phyloP scores from a whole-genome alignment of 148 eudicot species.

The Fallopia convolvulus region DNA sequence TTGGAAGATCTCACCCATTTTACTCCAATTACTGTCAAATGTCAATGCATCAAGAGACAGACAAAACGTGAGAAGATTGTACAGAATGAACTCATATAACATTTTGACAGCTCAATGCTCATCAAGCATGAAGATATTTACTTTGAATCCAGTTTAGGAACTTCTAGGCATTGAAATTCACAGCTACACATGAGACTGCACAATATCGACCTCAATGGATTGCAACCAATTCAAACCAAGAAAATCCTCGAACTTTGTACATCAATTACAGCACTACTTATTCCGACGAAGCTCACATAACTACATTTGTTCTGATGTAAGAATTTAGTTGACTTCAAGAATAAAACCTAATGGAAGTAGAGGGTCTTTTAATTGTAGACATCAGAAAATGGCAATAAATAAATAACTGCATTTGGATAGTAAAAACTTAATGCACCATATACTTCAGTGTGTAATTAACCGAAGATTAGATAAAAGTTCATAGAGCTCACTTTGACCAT shows the following conservation, averaged over 20 bases:
- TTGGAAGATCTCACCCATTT: not conserved
- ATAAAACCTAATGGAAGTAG: not conserved
- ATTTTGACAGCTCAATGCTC: not conserved
- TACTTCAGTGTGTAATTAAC: not conserved
- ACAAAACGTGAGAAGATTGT: not conserved
- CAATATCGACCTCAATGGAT: not conserved
- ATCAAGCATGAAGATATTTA: not conserved
- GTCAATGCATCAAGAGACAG: not conserved
- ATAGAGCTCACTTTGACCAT: conserved; percentile 57
- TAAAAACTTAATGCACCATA: not conserved
- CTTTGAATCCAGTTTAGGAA: not conserved
- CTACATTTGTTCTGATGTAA: not conserved
- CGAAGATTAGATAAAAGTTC: not conserved
- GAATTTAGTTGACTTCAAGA: not conserved
- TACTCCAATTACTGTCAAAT: not conserved
- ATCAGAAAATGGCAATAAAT: not conserved
- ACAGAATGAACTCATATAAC: not conserved
- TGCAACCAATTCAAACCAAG: not conserved
- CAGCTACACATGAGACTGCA: not conserved
- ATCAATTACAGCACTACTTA: not conserved
- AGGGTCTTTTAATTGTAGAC: not conserved
- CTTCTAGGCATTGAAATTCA: not conserved
- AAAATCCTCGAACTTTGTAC: not conserved
- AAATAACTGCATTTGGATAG: not conserved
- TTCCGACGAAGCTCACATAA: not conserved